These are phyloP conservation scores for Berberis thunbergii DNA, from an alignment of 164 flowering plant species.

Conservation along the genomic window DNA sequence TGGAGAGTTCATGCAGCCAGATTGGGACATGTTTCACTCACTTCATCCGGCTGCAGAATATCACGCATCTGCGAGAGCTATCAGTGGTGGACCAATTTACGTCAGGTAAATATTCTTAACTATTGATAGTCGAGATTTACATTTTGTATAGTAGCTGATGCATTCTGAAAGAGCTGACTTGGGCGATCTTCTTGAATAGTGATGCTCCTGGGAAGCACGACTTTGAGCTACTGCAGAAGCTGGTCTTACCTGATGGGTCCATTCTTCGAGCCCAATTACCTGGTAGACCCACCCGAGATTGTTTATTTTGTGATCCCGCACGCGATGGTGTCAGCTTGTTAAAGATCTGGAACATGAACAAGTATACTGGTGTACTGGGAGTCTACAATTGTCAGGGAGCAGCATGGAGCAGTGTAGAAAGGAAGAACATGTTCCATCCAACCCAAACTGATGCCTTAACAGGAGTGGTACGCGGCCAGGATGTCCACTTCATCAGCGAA, in stretches of 20 bases:
- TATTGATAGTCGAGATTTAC: too few species aligned
- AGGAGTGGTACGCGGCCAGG: constrained; percentile 43
- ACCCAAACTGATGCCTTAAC: constrained; percentile 46
- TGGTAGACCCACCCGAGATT: constrained; percentile 81
- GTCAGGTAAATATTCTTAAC: constrained; percentile 42
- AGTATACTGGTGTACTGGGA: constrained; percentile 78
- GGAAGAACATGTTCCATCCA: constrained; percentile 63
- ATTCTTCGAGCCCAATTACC: constrained; percentile 76
- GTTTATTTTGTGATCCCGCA: constrained; percentile 77
- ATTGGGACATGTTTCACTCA: constrained; percentile 99
- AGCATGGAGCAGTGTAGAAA: constrained; percentile 66
- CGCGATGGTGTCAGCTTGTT: constrained; percentile 84
- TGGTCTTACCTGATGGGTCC: constrained; percentile 93
- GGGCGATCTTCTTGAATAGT: constrained; percentile 30
- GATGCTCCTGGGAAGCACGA: constrained; percentile 96
- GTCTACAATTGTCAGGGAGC: constrained; percentile 99
- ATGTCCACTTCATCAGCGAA: constrained; percentile 61
- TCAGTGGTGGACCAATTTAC: constrained; percentile 92
- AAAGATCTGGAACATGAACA: constrained; percentile 99
- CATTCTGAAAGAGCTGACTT: background rate
- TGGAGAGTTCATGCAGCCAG: constrained; percentile 93
- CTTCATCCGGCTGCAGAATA: constrained; percentile 86
- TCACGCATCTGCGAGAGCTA: constrained; percentile 92
- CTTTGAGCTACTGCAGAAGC: constrained; percentile 70
- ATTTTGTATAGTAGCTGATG: background rate